A percentile compares a stretch with the other conserved stretches of the same genome.
phyloP scores from a whole-genome alignment of 2,329 filamentous ascomycete species.

The Colletotrichum lupini region DNA sequence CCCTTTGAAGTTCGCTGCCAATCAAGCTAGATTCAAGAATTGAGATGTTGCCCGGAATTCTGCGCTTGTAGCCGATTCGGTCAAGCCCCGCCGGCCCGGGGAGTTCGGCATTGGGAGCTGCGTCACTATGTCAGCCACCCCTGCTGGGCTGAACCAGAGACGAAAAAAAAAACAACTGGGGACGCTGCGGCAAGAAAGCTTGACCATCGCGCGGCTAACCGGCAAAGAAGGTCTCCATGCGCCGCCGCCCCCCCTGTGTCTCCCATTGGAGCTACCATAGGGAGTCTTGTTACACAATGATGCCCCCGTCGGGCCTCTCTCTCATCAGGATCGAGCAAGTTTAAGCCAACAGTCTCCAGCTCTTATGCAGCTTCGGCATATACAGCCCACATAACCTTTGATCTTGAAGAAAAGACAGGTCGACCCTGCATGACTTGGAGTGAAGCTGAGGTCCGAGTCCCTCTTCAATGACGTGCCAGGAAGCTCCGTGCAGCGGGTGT shows the following conservation, averaged over 20 bases:
- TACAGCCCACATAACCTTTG: background rate
- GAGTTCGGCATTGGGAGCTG: conserved; percentile 23
- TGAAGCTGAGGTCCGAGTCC: background rate
- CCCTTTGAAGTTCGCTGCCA: background rate
- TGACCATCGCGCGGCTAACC: conserved; percentile 23
- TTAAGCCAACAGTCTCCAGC: background rate
- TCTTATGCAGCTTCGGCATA: background rate
- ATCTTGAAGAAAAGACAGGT: background rate
- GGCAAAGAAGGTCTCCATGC: conserved; percentile 25
- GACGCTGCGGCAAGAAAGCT: conserved; percentile 25
- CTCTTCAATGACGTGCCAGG: conserved; percentile 21
- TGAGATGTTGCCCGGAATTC: background rate
- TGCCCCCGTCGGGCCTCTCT: background rate
- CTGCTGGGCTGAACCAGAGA: conserved; percentile 25
- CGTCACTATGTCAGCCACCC: conserved; percentile 23
- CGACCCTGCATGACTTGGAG: conserved; percentile 7
- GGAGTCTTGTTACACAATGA: background rate
- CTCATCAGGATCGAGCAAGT: background rate
- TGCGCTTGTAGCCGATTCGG: conserved; percentile 14
- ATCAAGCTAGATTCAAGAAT: background rate
- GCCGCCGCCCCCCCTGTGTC: background rate
- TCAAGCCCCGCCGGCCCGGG: conserved; percentile 7
- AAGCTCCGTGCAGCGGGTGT: conserved; percentile 11
- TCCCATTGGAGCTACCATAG: background rate
- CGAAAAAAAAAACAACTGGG: background rate